A percentile compares a stretch with the other conserved stretches of the same genome.
Conservation (phyloP, 2,329 filamentous ascomycete species). For the Fusarium clavum region DNA sequence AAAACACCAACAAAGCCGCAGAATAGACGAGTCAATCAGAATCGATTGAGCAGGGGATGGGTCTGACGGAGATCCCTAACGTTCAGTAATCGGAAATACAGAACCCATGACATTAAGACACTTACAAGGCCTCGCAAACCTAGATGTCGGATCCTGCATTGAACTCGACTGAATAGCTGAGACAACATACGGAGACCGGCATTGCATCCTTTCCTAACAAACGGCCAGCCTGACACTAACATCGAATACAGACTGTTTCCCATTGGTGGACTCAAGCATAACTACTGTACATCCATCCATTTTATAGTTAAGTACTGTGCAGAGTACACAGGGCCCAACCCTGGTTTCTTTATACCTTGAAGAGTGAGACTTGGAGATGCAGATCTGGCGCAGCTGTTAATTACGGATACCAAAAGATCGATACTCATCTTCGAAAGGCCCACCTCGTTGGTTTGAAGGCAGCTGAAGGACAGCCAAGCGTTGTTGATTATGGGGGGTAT, state of each 20-base stretch:
- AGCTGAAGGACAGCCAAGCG: slow-evolving; percentile 10
- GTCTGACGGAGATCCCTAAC: slow-evolving; percentile 15
- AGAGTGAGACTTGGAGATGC: slow-evolving; percentile 1
- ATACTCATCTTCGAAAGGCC: slow-evolving; percentile 17
- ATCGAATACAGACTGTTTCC: background rate
- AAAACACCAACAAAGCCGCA: slow-evolving; percentile 8
- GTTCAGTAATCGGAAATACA: slow-evolving; percentile 30
- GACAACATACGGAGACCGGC: slow-evolving; percentile 6
- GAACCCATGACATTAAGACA: slow-evolving; percentile 15
- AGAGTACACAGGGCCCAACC: background rate
- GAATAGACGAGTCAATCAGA: slow-evolving; percentile 23
- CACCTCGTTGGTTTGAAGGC: slow-evolving; percentile 9
- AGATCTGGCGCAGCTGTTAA: slow-evolving; percentile 28
- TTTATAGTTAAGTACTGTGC: background rate
- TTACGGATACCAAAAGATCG: slow-evolving; percentile 15
- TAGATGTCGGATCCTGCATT: slow-evolving; percentile 10
- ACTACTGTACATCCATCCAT: background rate
- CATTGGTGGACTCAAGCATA: slow-evolving; percentile 14
- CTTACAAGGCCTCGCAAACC: slow-evolving; percentile 3
- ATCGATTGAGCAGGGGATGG: slow-evolving; percentile 5
- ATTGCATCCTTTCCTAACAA: background rate
- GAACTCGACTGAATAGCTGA: slow-evolving; percentile 5
- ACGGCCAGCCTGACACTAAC: background rate
- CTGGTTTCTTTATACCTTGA: slow-evolving; percentile 9
- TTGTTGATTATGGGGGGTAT: slow-evolving; percentile 13